Base-by-base conservation (phyloP, 495 filamentous ascomycete genomes). In the Penicillium silybi region DNA sequence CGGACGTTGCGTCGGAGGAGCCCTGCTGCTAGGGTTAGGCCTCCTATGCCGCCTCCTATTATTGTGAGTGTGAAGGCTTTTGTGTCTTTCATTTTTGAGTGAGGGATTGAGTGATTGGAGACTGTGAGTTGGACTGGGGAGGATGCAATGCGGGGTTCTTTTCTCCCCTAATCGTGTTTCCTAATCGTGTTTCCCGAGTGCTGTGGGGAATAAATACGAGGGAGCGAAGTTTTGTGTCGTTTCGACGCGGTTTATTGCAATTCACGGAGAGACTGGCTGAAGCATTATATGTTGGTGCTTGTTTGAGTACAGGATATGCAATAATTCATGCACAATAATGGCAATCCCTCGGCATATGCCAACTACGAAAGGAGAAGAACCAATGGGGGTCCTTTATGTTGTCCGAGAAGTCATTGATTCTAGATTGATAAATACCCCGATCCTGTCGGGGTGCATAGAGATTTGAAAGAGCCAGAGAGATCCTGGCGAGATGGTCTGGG, bases 1-100 rank as follows among this genome's bases (percentile, higher is more conserved):
- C 56, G 50, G 19, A 85, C 58, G 2, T 61, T 55, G 56, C 79
- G 80, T n/a, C 68, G 68, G 48, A 77, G 70, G 7, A 85, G 72
- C 17, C 74, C 82, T 1, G 78, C 63, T 10, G 80, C 80, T 1
- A 86, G 73, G 46, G 69, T 68, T 26, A 85, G 68, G 17, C 83
- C 83, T 1, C 79, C 77, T 41, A 86, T 83, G 10, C 83, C 83
- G 27, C 72, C 81, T 46, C 83, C 83, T 40, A 85, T 64, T 43
- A 86, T 82, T 48, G 81, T 82, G 46, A 84, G 58, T 25, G 64
- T 69, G 62, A 67, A 67, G 43, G 61, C 42, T n/a, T 16, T n/a
- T 10, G 47, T 1, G 37, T 3, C 15, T 26, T 9, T 37, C 18
- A 23, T 45, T 11, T 44, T 29, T 29, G 26, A 29, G 6, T 44